phyloP scores from a whole-genome alignment of 768 basidiomycete genomes.

The Goffeauzyma gilvescens region DNA sequence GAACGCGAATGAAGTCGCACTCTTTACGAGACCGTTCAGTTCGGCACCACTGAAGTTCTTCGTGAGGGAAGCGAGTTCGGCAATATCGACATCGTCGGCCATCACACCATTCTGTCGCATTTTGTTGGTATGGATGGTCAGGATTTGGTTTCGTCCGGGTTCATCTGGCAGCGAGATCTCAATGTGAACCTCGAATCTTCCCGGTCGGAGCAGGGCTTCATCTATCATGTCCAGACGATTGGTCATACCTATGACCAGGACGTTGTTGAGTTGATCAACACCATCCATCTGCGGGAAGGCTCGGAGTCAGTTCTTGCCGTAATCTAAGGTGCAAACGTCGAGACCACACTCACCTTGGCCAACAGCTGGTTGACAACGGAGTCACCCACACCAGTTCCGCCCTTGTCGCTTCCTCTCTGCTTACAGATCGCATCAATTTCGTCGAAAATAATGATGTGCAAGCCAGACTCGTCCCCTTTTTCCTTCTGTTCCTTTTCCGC shows the following conservation, averaged over 20 bases:
- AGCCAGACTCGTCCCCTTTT: conserved; percentile 85
- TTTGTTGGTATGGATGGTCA: conserved; percentile 82
- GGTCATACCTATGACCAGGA: conserved; percentile 98
- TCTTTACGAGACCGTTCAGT: conserved; percentile 87
- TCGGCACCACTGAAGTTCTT: conserved; percentile 99
- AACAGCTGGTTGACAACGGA: conserved; percentile 95
- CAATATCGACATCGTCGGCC: conserved; percentile 66
- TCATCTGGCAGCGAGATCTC: conserved; percentile 96
- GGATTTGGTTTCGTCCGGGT: conserved; percentile 73
- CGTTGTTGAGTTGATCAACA: conserved; percentile 95
- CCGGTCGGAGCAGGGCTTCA: conserved; percentile 87
- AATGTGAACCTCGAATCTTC: conserved; percentile 98
- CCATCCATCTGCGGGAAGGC: conserved; percentile 65
- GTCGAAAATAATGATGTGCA: conserved; percentile 99
- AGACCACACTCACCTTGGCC: conserved; percentile 53
- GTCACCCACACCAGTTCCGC: conserved; percentile 93
- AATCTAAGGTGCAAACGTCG: neutral
- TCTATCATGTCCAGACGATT: conserved; percentile 98
- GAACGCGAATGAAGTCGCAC: conserved; percentile 94
- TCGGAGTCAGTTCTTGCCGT: neutral
- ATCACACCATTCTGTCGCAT: conserved; percentile 85
- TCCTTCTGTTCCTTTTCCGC: conserved; percentile 99
- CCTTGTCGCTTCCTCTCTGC: conserved; percentile 80
- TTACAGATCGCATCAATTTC: conserved; percentile 98
- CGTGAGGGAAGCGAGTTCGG: conserved; percentile 59